Evolutionary conservation across 1,284 basidiomycete genomes (phyloP).

Genomic region (Ganoderma meredithae): DNA sequence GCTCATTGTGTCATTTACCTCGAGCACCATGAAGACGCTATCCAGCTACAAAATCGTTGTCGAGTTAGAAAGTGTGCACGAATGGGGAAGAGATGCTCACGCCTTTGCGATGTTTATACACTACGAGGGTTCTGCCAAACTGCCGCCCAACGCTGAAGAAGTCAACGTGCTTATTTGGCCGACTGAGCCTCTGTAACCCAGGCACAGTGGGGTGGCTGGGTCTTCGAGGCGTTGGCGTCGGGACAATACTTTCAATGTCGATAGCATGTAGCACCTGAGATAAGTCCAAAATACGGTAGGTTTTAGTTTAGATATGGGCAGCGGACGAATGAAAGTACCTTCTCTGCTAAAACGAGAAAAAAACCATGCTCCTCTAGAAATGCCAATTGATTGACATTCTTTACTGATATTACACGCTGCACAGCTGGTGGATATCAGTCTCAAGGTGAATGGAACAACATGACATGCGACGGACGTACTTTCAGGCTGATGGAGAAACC

Average conservation of each 20-base stretch:
- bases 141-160: conserved; percentile 94
- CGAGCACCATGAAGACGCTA: conserved; percentile 91
- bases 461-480: conserved; percentile 55
- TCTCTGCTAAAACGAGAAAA: conserved; percentile 93
- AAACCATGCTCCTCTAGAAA: conserved; percentile 95
- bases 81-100: conserved; percentile 52
- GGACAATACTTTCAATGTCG: conserved; percentile 28
- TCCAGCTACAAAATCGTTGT: conserved; percentile 58
- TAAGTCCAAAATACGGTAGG: background rate
- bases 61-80: background rate
- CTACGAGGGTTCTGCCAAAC: conserved; percentile 83
- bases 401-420: conserved; percentile 84
- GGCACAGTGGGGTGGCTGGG: background rate
- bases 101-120: conserved; percentile 95
- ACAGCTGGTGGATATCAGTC: conserved; percentile 58
- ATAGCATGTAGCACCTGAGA: conserved; percentile 19
- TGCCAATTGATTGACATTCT: conserved; percentile 91
- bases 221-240: background rate
- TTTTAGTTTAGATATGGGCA: background rate
- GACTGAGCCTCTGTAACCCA: conserved; percentile 84
- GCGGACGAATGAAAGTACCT: conserved; percentile 53
- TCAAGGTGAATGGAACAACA: conserved; percentile 1
- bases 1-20: conserved; percentile 56
- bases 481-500: conserved; percentile 84
- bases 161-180: conserved; percentile 81